phyloP scores from a whole-genome alignment of 805 yeast species.

The Grigorovia jiainica region DNA sequence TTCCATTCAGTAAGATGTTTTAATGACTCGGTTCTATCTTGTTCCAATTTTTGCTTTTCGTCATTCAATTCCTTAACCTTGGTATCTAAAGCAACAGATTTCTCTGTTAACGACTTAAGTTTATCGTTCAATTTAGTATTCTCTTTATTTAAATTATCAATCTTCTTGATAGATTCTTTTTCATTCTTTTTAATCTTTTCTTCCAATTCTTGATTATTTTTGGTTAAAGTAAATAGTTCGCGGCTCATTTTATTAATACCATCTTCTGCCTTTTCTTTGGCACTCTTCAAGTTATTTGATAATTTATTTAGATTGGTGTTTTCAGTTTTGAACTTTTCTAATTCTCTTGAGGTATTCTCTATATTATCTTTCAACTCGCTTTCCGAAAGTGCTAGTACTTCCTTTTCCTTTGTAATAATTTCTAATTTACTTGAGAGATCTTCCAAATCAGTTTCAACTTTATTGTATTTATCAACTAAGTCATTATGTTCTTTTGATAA shows the following conservation, averaged over 20 bases:
- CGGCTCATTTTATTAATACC: slow-evolving; percentile 88
- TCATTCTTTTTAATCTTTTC: slow-evolving; percentile 35
- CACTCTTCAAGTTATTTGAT: slow-evolving; percentile 21
- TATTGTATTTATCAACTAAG: slow-evolving; percentile 13
- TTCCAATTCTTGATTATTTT: slow-evolving; percentile 46
- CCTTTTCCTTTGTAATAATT: slow-evolving; percentile 13
- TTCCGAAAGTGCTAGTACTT: slow-evolving; percentile 21
- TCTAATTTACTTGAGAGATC: slow-evolving; percentile 15
- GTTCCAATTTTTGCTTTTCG: slow-evolving; percentile 8
- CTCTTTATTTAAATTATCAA: slow-evolving; percentile 19
- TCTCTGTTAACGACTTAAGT: slow-evolving; percentile 3
- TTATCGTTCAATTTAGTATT: slow-evolving; percentile 9
- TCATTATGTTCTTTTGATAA: slow-evolving; percentile 1
- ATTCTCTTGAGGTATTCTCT: slow-evolving; percentile 16
- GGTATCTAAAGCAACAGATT: slow-evolving; percentile 8
- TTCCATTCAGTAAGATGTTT: slow-evolving; percentile 21
- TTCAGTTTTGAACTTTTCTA: slow-evolving; percentile 11
- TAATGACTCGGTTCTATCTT: slow-evolving; percentile 17
- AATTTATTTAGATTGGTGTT: slow-evolving; percentile 19
- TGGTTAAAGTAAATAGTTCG: slow-evolving; percentile 60
- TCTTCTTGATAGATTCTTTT: slow-evolving; percentile 33
- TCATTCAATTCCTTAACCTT: slow-evolving; percentile 10
- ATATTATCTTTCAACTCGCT: slow-evolving; percentile 30
- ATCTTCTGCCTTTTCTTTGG: slow-evolving; percentile 61
- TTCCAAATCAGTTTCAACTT: not conserved